Evolutionary conservation across 2,329 filamentous ascomycete genomes (phyloP), one percentile per base, ranked within the genome.

Genomic region (Paramyrothecium sp.): DNA sequence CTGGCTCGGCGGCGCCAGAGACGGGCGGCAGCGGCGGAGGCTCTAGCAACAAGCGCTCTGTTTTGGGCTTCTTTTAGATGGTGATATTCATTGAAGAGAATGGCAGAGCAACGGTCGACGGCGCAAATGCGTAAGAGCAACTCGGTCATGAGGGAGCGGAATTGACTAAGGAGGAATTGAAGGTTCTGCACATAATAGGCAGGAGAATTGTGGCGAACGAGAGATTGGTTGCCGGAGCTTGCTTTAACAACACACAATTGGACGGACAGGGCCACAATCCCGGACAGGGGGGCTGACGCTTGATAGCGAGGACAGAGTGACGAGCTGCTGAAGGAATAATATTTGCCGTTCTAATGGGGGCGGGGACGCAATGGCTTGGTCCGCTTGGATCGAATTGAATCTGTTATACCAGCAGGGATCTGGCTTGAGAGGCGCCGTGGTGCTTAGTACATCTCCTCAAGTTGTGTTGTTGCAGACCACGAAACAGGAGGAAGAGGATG

Each of bases 91-190:
- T 79, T 67, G 61, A 78, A 71, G 67, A 81, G 71, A 69, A 74
- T 65, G 70, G 71, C 73, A 64, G 76, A 76, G 67, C 72, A 77
- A 65, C 76, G 74, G 69, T 78, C 75, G 63, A 74, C 69, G 67
- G 76, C 74, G 69, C 79, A 82, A 62, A 80, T 71, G 69, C 74
- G 72, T 58, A 81, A 67, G 60, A 80, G 73, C 67, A 75, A 76
- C 65, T 71, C 73, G 66, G 75, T 79, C 80, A 83, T 83, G 76
- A 67, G 68, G 63, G 61, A 67, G 54, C 46, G 53, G 56, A 48
- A 55, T 56, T 52, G 51, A 58, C 48, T 57, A 58, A 64, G 66
- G 59, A 62, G 58, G 64, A 58, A 61, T 61, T 54, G 53, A 62
- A 60, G 53, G 54, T 51, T 26, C 56, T 53, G 56, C 55, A 61